Evolutionary conservation across 352 stramenopile genomes (phyloP).

Genomic region (Phytophthora uliginosa): DNA sequence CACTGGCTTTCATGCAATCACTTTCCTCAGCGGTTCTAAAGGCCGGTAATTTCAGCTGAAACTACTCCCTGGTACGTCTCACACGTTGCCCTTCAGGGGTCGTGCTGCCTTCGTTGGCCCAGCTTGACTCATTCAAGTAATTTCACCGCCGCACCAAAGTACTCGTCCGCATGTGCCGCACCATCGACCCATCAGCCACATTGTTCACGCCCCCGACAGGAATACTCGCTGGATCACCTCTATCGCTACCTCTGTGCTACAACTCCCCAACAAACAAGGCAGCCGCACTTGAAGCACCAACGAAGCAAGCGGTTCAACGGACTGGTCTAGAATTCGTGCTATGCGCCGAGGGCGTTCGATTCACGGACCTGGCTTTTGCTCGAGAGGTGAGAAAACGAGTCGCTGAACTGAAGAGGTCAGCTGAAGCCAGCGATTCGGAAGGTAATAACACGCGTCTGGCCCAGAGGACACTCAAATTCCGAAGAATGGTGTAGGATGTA

Average conservation of each 20-base stretch:
- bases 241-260: neutral
- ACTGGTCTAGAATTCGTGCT: neutral
- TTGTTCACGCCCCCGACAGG: neutral
- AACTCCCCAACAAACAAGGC: neutral
- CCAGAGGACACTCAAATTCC: neutral
- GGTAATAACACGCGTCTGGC: neutral
- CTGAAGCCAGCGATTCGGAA: neutral
- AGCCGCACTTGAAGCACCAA: neutral
- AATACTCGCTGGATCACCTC: neutral
- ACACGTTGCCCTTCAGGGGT: neutral
- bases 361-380: neutral
- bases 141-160: neutral
- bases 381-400: neutral
- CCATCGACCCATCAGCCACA: neutral
- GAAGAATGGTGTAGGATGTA: neutral
- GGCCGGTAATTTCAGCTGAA: conserved; percentile 2
- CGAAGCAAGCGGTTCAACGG: neutral
- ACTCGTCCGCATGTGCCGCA: neutral
- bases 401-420: neutral
- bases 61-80: neutral
- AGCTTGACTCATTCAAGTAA: neutral
- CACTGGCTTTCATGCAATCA: neutral
- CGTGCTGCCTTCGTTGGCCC: neutral
- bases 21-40: neutral
- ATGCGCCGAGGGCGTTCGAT: neutral